Evolutionary conservation across 2,329 filamentous ascomycete genomes (phyloP).

Genomic region (Penicillium sp.): DNA sequence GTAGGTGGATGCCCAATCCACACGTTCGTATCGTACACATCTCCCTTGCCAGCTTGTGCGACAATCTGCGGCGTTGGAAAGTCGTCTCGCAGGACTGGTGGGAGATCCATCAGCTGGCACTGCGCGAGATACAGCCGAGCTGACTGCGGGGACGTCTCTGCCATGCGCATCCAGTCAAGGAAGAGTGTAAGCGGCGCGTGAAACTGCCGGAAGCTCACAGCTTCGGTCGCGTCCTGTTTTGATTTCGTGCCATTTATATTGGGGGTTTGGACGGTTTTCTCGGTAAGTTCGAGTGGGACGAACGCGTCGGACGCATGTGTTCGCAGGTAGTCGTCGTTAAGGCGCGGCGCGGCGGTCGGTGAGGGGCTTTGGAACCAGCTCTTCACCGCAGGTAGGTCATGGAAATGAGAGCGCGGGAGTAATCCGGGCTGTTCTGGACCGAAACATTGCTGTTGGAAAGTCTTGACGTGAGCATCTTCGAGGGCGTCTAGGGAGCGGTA

Average conservation of each 20-base stretch:
- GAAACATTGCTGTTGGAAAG: constrained; percentile 59
- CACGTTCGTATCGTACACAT: constrained; percentile 82
- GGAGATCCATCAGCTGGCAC: constrained; percentile 69
- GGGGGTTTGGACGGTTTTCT: not conserved
- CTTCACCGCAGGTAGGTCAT: constrained; percentile 52
- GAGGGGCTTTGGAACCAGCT: constrained; percentile 58
- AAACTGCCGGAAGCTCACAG: constrained; percentile 46
- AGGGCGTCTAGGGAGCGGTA: constrained; percentile 33
- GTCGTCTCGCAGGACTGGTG: constrained; percentile 61
- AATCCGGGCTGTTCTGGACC: constrained; percentile 54
- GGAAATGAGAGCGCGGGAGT: constrained; percentile 47
- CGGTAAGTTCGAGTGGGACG: constrained; percentile 62
- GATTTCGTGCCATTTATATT: constrained; percentile 5
- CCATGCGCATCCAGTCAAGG: constrained; percentile 51
- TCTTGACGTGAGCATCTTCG: constrained; percentile 36
- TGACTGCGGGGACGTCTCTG: constrained; percentile 24
- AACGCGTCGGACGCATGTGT: constrained; percentile 48
- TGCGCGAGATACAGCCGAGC: constrained; percentile 80
- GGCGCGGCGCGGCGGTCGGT: constrained; percentile 32
- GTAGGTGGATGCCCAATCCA: constrained; percentile 89
- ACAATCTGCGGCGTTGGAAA: constrained; percentile 69
- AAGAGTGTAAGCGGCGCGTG: constrained; percentile 62
- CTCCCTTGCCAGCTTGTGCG: constrained; percentile 65
- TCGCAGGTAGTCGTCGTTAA: constrained; percentile 48
- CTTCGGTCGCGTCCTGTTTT: constrained; percentile 2